Conservation (phyloP, 352 stramenopile genomes). For the Globisporangium paddicum region DNA sequence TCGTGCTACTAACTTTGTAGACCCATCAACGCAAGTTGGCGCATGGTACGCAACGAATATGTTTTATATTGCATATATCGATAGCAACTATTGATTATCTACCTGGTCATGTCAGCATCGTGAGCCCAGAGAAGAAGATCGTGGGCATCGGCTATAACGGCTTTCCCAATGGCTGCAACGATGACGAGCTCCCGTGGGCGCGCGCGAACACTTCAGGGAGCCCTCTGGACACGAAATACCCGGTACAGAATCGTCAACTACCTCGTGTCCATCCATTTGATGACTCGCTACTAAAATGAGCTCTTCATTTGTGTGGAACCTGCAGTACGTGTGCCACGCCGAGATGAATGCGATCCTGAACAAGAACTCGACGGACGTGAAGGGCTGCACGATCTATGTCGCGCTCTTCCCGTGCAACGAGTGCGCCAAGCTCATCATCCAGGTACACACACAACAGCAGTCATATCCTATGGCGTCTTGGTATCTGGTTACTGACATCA, state of each 20-base stretch:
- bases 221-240: constrained; percentile 95
- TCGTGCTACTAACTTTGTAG: constrained; percentile 16
- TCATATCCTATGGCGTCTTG: too few relatives aligned
- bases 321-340: constrained; percentile 96
- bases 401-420: constrained; percentile 99
- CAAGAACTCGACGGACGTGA: constrained; percentile 94
- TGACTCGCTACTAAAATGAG: neutral
- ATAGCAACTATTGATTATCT: neutral
- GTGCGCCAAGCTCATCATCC: constrained; percentile 99
- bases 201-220: constrained; percentile 54
- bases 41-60: constrained; percentile 70
- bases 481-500: neutral
- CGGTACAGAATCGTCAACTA: constrained; percentile 29
- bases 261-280: neutral
- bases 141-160: constrained; percentile 99
- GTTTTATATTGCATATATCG: too few relatives aligned
- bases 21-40: constrained; percentile 97
- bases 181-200: constrained; percentile 95
- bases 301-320: neutral
- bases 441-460: too few relatives aligned
- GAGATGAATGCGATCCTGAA: constrained; percentile 99
- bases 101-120: constrained; percentile 68
- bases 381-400: constrained; percentile 96
- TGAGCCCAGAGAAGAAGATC: constrained; percentile 95
- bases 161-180: constrained; percentile 94